Conservation (phyloP, 176 grass and related monocot species). For the Ananas comosus region DNA sequence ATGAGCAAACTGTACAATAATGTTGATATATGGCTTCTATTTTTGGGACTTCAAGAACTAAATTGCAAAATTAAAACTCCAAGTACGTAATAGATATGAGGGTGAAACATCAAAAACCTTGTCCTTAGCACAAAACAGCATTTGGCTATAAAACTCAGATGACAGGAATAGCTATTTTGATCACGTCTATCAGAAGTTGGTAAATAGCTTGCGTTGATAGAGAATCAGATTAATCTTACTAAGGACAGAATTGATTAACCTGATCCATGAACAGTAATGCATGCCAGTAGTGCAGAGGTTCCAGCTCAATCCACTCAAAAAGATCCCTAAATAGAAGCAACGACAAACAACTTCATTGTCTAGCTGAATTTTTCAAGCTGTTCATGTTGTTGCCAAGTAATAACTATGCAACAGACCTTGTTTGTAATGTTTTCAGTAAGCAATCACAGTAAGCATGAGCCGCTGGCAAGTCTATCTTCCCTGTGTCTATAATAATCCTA, state of each 20-base stretch:
- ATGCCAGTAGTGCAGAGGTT: constrained; percentile 92
- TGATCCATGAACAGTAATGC: constrained; percentile 93
- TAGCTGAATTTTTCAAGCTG: not conserved
- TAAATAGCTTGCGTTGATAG: not conserved
- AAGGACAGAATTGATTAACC: constrained; percentile 39
- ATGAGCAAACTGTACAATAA: too few species aligned
- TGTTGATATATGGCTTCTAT: too few species aligned
- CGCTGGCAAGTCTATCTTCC: constrained; percentile 71
- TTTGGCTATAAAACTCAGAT: too few species aligned
- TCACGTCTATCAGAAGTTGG: not conserved
- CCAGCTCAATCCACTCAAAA: constrained; percentile 96
- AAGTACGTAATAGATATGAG: not conserved
- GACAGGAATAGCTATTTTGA: not conserved
- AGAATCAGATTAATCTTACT: not conserved
- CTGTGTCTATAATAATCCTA: constrained; percentile 97
- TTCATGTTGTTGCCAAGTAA: not conserved
- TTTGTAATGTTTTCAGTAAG: constrained; percentile 89
- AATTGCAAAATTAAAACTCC: not conserved
- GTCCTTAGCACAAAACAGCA: too few species aligned
- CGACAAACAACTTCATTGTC: not conserved
- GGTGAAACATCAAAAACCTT: too few species aligned
- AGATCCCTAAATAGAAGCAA: constrained; percentile 58
- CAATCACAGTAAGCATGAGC: constrained; percentile 77
- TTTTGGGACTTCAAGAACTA: too few species aligned
- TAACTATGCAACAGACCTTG: constrained; percentile 40